phyloP scores from a whole-genome alignment of 2,329 filamentous ascomycete genomes.

The Pseudogymnoascus destructans region DNA sequence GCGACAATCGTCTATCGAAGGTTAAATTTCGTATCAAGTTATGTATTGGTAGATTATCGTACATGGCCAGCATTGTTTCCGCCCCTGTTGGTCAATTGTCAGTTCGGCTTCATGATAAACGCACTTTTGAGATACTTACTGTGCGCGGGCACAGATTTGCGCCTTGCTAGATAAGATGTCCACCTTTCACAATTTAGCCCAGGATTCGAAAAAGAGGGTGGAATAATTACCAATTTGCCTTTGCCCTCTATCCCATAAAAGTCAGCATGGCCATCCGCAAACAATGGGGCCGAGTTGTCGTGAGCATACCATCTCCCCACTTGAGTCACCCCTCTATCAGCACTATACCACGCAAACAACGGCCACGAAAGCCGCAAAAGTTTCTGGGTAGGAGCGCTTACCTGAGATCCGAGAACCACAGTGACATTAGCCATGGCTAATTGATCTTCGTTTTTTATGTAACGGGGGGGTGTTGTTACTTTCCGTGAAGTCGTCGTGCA shows the following conservation, averaged over 20 bases:
- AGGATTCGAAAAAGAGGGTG: background rate
- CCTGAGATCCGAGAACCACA: slow-evolving; percentile 9
- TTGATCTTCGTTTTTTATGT: slow-evolving; percentile 10
- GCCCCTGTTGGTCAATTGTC: slow-evolving; percentile 34
- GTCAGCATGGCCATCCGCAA: background rate
- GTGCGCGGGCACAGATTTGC: slow-evolving; percentile 8
- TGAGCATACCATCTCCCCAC: slow-evolving; percentile 9
- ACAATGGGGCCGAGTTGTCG: background rate
- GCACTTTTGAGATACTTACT: slow-evolving; percentile 1
- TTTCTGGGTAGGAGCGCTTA: background rate
- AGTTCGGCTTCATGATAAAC: slow-evolving; percentile 29
- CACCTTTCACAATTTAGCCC: slow-evolving; percentile 7
- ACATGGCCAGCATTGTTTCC: slow-evolving; percentile 42
- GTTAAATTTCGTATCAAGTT: slow-evolving; percentile 28
- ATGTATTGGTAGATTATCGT: slow-evolving; percentile 2
- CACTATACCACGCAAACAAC: background rate
- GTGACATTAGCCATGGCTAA: slow-evolving; percentile 9
- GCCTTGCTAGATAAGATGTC: slow-evolving; percentile 10
- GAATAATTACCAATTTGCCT: slow-evolving; percentile 10
- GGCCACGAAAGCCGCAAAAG: background rate
- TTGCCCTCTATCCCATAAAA: slow-evolving; percentile 7
- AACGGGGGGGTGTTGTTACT: slow-evolving; percentile 2
- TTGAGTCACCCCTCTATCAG: slow-evolving; percentile 9
- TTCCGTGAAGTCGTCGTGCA: slow-evolving; percentile 9
- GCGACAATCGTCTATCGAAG: slow-evolving; percentile 32